Base-by-base conservation (phyloP, 495 filamentous ascomycete species). In the Penicillium samsonianum region DNA sequence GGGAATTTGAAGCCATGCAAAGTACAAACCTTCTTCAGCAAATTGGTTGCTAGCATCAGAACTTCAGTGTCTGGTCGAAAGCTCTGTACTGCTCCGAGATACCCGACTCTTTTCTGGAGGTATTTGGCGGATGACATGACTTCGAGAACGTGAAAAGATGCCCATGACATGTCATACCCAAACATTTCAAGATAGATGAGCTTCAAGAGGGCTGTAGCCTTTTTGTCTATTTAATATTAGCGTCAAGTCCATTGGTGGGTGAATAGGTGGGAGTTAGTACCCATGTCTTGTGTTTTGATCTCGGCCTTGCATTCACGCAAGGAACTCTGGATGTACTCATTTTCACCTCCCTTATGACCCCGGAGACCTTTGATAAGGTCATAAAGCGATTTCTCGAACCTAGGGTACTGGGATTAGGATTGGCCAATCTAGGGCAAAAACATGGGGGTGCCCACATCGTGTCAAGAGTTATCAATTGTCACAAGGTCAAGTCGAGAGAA, bases 81-180 rank as follows among this genome's bases (percentile, higher is more conserved):
- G 76, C 90, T 98, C 76, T 98, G 94, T 19, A 93, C 90, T 2
- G 94, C 94, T 4, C 88, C 93, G n/a, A 98, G 84, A 73, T 98
- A 98, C 25, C 92, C 94, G 41, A 96, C 90, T 57, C 94, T 78
- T 71, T 98, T 98, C 69, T 96, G 94, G 35, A 89, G 80, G 70
- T 96, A 96, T 71, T 96, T 97, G 16, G 87, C 73, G 6, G 90
- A 94, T 22, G 92, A 95, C 94, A 98, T 98, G 71, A 98, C 94
- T 74, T 98, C 94, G 31, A 98, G 86, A 12, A 97, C 94, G 70
- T 98, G 90, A 71, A 98, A 98, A 9, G 91, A 91, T 19, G 95
- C 94, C 94, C 94, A 98, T 0, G 94, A 97, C 94, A 98, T 98
- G 74, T 98, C 94, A 67, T 98, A 90, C 11, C 94, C 94, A 67